Evolutionary conservation across 1,284 basidiomycete genomes (phyloP).

Genomic region (Trichosporon asahii): DNA sequence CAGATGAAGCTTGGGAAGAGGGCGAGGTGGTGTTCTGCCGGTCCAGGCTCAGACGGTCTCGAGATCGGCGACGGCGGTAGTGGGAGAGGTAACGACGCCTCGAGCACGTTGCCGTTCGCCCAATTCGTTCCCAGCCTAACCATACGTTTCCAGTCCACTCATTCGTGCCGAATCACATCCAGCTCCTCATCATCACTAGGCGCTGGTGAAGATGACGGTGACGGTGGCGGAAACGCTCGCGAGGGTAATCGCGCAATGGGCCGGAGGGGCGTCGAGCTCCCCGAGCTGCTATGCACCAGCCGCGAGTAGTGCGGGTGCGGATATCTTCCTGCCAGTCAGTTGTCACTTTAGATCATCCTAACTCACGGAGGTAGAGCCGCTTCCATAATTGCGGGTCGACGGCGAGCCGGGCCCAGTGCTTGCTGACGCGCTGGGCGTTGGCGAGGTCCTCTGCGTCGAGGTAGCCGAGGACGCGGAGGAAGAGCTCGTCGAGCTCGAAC

Average conservation of each 20-base stretch:
- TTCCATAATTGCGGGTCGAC: slow-evolving; percentile 51
- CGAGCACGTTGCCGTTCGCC: slow-evolving; percentile 47
- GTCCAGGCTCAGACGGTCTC: neutral
- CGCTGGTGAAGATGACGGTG: slow-evolving; percentile 35
- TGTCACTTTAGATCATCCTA: neutral
- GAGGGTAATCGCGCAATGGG: slow-evolving; percentile 45
- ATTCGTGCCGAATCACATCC: slow-evolving; percentile 37
- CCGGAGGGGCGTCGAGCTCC: slow-evolving; percentile 24
- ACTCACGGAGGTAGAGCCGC: slow-evolving; percentile 43
- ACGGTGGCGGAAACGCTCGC: slow-evolving; percentile 48
- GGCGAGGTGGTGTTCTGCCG: slow-evolving; percentile 38
- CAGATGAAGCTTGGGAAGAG: slow-evolving; percentile 50
- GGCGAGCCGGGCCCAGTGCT: slow-evolving; percentile 45
- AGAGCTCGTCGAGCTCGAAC: slow-evolving; percentile 48
- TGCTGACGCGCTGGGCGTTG: slow-evolving; percentile 39
- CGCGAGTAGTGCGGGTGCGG: slow-evolving; percentile 48
- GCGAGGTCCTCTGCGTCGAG: slow-evolving; percentile 41
- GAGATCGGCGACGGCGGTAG: slow-evolving; percentile 31
- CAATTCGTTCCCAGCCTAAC: slow-evolving; percentile 49
- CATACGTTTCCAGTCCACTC: slow-evolving; percentile 52
- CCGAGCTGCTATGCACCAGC: slow-evolving; percentile 28
- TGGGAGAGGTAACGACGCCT: slow-evolving; percentile 37
- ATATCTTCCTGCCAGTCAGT: slow-evolving; percentile 32
- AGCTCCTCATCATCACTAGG: slow-evolving; percentile 6
- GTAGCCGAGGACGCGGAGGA: slow-evolving; percentile 47